A percentile compares a stretch with the other conserved stretches of the same genome.
Evolutionary conservation across 163 green algal genomes (phyloP).

Genomic region (Scenedesmus sp.): DNA sequence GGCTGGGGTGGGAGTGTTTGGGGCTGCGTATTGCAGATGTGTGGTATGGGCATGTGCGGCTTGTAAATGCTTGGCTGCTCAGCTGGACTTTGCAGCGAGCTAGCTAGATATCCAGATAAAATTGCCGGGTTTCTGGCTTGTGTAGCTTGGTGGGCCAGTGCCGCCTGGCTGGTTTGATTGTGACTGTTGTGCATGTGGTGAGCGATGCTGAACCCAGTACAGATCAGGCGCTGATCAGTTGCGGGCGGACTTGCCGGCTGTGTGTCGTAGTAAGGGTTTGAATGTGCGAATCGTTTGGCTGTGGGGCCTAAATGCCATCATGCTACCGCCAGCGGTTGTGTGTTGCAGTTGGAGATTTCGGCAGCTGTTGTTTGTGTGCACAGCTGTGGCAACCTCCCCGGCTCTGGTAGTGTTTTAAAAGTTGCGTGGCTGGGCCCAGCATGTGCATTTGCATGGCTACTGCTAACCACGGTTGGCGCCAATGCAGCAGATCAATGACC

Average conservation of each 20-base stretch:
- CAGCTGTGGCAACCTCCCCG: background rate
- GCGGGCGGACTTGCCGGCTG: background rate
- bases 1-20: background rate
- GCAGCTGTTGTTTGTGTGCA: background rate
- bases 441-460: background rate
- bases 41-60: no score
- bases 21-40: background rate
- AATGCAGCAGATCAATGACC: background rate
- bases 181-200: background rate
- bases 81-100: background rate
- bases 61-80: no score
- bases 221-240: no score
- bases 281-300: no score
- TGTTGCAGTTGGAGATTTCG: background rate
- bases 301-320: no score
- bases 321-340: background rate
- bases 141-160: background rate
- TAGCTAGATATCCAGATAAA: no score
- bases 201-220: no score
- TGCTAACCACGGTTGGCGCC: no score
- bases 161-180: background rate
- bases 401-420: background rate
- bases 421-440: background rate
- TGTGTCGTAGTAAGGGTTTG: background rate
- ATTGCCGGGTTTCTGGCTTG: background rate